Percentiles rank a stretch among this genome's conserved stretches.
Evolutionary conservation across 495 filamentous ascomycete species (phyloP).

Genomic region (Penicillium malachiteum): DNA sequence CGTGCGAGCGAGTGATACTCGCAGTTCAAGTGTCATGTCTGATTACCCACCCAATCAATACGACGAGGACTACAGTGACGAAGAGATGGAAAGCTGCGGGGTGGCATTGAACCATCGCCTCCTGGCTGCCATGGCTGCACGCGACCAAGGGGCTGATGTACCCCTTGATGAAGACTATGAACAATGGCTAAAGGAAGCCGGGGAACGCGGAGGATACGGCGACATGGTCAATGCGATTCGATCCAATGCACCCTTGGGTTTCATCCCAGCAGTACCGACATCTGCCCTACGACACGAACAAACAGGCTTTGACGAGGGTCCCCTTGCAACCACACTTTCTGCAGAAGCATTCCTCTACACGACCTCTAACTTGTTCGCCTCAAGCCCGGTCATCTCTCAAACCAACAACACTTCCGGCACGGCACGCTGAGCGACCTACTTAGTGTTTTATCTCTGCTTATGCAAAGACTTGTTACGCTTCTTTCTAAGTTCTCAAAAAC

Average conservation of each 20-base stretch:
- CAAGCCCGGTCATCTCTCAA: constrained; percentile 15
- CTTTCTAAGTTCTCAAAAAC: no score
- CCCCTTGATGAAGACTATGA: constrained; percentile 79
- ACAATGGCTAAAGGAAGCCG: constrained; percentile 80
- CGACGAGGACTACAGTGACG: constrained; percentile 64
- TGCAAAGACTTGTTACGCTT: no score
- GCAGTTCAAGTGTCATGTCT: constrained; percentile 19
- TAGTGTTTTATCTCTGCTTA: no score
- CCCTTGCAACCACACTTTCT: constrained; percentile 11
- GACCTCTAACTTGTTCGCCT: constrained; percentile 7
- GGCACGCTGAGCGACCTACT: constrained; percentile 12
- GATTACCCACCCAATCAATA: constrained; percentile 35
- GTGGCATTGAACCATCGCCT: constrained; percentile 70
- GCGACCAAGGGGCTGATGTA: constrained; percentile 61
- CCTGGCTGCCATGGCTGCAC: constrained; percentile 63
- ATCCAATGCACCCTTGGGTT: constrained; percentile 35
- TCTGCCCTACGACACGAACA: constrained; percentile 20
- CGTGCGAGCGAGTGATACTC: constrained; percentile 22
- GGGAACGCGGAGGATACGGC: constrained; percentile 55
- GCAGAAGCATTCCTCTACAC: constrained; percentile 24
- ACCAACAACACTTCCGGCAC: constrained; percentile 14
- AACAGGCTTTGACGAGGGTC: background rate
- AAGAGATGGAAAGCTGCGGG: constrained; percentile 69
- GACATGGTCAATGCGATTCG: constrained; percentile 46
- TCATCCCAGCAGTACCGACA: constrained; percentile 25